Conservation (phyloP, 2,329 filamentous ascomycete genomes). For the Botrytis deweyae region DNA sequence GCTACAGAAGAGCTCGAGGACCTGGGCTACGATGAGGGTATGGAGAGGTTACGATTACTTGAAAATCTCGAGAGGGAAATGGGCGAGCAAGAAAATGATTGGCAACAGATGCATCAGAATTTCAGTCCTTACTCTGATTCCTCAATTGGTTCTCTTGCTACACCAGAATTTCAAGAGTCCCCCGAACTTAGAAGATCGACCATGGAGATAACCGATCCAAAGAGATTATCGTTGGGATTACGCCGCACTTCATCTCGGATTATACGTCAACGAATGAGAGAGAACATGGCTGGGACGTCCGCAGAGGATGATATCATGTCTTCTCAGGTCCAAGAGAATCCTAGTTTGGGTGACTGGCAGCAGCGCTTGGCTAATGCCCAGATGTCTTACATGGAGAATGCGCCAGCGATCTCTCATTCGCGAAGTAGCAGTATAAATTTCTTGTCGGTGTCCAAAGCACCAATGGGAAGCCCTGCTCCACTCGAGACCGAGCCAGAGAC, state of each 20-base stretch:
- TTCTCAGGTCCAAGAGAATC: conserved; percentile 38
- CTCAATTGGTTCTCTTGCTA: conserved; percentile 31
- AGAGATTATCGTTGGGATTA: conserved; percentile 43
- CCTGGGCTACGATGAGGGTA: conserved; percentile 20
- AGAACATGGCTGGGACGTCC: conserved; percentile 32
- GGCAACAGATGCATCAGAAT: conserved; percentile 57
- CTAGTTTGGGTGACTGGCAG: conserved; percentile 46
- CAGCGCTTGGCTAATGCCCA: conserved; percentile 48
- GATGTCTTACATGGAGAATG: conserved; percentile 46
- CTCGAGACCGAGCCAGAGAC: conserved; percentile 46
- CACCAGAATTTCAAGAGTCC: conserved; percentile 29
- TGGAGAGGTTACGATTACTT: conserved; percentile 44
- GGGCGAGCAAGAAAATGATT: conserved; percentile 58
- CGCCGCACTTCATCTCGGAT: conserved; percentile 42
- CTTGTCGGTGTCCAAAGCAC: conserved; percentile 42
- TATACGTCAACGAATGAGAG: conserved; percentile 43
- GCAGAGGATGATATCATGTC: conserved; percentile 35
- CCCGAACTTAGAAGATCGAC: conserved; percentile 30
- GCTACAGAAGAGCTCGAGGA: conserved; percentile 14
- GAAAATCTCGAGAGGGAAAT: conserved; percentile 62
- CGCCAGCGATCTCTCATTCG: conserved; percentile 39
- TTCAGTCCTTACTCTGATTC: conserved; percentile 43
- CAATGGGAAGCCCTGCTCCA: conserved; percentile 54
- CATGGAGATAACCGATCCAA: conserved; percentile 24
- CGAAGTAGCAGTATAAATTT: conserved; percentile 45